These are phyloP conservation scores for Entomortierella beljakovae DNA, from an alignment of 192 early-diverging fungal species.

Conservation along the genomic window DNA sequence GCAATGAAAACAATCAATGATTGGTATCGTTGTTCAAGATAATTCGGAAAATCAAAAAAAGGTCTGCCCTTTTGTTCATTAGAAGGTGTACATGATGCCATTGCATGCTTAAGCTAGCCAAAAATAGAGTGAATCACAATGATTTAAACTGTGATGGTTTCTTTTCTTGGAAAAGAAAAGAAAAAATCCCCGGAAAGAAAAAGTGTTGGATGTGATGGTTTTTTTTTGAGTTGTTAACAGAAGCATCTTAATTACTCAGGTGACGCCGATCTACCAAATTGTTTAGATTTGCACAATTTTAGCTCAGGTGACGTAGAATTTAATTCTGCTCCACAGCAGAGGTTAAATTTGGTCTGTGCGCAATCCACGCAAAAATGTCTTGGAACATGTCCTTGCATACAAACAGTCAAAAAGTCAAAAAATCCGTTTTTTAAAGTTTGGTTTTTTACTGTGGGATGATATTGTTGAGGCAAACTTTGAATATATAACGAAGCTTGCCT, in stretches of 20 bases:
- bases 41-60: not conserved
- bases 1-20: too few species aligned
- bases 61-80: conserved; percentile 1
- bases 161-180: conserved; percentile 25
- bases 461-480: too few species aligned
- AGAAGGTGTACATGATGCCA: not conserved
- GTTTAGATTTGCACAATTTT: too few species aligned
- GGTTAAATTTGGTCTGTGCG: not conserved
- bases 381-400: too few species aligned
- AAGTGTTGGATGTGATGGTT: not conserved
- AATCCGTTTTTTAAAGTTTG: too few species aligned
- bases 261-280: too few species aligned
- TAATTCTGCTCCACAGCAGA: not conserved
- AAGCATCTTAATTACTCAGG: conserved; percentile 6
- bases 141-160: not conserved
- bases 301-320: conserved; percentile 16
- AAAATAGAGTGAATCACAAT: conserved; percentile 3
- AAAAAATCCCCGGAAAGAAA: conserved; percentile 11
- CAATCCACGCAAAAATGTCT: too few species aligned
- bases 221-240: conserved; percentile 1
- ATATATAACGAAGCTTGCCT: too few species aligned
- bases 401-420: too few species aligned
- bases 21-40: not conserved
- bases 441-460: too few species aligned
- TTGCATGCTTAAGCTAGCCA: conserved; percentile 11